Conservation (phyloP, 768 basidiomycete species). For the Mycena rebaudengoi region DNA sequence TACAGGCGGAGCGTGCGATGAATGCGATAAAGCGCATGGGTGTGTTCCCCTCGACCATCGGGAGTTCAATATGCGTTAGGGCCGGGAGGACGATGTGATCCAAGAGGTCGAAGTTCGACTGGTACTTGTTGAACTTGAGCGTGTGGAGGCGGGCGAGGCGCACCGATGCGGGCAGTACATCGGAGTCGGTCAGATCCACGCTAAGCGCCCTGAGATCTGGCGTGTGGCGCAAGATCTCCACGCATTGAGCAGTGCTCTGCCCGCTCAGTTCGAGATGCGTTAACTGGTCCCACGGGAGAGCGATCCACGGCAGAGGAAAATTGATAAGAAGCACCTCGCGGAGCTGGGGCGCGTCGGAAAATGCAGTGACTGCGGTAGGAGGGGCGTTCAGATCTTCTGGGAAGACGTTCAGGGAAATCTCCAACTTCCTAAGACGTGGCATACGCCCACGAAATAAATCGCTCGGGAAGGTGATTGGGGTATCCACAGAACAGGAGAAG, state of each 20-base stretch:
- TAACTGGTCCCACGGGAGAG: neutral
- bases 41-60: no score
- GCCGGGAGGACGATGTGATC: neutral
- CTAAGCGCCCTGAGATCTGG: neutral
- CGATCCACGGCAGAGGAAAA: neutral
- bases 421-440: no score
- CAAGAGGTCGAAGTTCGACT: neutral
- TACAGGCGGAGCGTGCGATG: no score
- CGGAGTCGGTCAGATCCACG: neutral
- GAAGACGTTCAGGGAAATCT: no score
- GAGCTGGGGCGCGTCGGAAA: neutral
- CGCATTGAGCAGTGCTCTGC: no score
- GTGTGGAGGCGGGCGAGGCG: neutral
- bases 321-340: neutral
- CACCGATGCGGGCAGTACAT: neutral
- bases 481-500: no score
- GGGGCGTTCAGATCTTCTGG: neutral
- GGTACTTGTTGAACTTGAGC: neutral
- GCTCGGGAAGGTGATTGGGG: no score
- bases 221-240: no score
- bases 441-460: no score
- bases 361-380: no score
- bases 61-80: neutral
- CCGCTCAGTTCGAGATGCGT: no score
- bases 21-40: no score